Conservation (phyloP, 192 early-diverging fungal species). For the Coemansia pectinata region DNA sequence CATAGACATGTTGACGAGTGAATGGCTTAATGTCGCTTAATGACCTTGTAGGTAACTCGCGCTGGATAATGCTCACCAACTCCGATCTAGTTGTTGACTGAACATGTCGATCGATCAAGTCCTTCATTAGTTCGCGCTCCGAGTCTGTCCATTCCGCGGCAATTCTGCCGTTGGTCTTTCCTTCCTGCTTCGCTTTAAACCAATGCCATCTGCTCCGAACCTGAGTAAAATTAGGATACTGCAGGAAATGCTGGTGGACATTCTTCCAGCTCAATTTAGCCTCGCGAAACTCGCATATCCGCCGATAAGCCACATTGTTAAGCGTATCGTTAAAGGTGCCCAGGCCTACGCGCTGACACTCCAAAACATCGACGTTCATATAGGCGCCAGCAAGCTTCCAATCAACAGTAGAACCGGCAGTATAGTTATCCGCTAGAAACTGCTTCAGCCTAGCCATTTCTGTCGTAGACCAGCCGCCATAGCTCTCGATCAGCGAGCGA, state of each 20-base stretch:
- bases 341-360: not conserved
- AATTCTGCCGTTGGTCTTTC: not conserved
- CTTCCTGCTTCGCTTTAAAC: not conserved
- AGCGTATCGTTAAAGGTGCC: not conserved
- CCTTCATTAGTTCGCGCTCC: not conserved
- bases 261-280: not conserved
- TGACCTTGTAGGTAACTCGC: not conserved
- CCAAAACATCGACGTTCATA: not conserved
- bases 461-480: not conserved
- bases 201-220: not conserved
- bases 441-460: not conserved
- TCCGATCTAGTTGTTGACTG: not conserved
- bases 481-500: not conserved
- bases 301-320: not conserved
- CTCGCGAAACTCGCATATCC: not conserved
- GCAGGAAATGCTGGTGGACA: not conserved
- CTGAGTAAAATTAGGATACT: not conserved
- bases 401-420: not conserved
- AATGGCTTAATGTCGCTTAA: not conserved
- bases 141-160: not conserved
- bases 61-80: not conserved
- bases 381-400: not conserved
- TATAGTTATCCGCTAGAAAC: not conserved
- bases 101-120: not conserved
- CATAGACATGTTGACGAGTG: not conserved